Evolutionary conservation across 2,329 filamentous ascomycete genomes (phyloP), one percentile per base, ranked within the genome.

Genomic region (Dothiorella sarmentorum): DNA sequence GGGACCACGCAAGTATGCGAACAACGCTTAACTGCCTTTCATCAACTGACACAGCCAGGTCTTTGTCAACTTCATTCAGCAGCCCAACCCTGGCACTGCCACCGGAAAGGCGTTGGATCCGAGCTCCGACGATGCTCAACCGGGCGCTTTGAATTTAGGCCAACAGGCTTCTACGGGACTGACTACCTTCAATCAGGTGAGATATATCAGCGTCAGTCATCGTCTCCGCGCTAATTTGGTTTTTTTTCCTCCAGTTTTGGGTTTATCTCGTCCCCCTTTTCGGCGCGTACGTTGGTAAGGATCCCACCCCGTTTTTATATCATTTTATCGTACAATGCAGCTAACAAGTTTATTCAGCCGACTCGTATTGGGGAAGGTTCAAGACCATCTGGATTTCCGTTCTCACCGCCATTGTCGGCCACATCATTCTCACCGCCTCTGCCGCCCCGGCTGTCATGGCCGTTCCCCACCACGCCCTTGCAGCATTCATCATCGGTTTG

Each of bases 301-400:
- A n/a, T n/a, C n/a, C n/a, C n/a, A n/a, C n/a, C n/a, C n/a, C n/a
- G n/a, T n/a, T n/a, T n/a, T n/a, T n/a, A n/a, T n/a, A n/a, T n/a
- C n/a, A n/a, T n/a, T n/a, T n/a, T n/a, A n/a, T n/a, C n/a, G n/a
- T n/a, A n/a, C n/a, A n/a, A n/a, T n/a, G n/a, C n/a, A n/a, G n/a
- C n/a, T n/a, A n/a, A n/a, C n/a, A n/a, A n/a, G n/a, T n/a, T n/a
- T n/a, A n/a, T n/a, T n/a, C n/a, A n/a, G 82, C 84, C 22, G 84
- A 87, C 66, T 79, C 81, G 35, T 84, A 83, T 68, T 73, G 84
- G 15, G 84, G 84, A 57, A 82, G 84, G 64, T 85, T 82, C 71
- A 83, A 82, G 67, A 83, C 84, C 2, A 82, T 86, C 43, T 68
- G 82, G 37, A 68, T 78, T 63, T 84, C 85, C 64, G 80, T 80